Conservation (phyloP, 352 stramenopile species). For the Globisporangium iwayamae region DNA sequence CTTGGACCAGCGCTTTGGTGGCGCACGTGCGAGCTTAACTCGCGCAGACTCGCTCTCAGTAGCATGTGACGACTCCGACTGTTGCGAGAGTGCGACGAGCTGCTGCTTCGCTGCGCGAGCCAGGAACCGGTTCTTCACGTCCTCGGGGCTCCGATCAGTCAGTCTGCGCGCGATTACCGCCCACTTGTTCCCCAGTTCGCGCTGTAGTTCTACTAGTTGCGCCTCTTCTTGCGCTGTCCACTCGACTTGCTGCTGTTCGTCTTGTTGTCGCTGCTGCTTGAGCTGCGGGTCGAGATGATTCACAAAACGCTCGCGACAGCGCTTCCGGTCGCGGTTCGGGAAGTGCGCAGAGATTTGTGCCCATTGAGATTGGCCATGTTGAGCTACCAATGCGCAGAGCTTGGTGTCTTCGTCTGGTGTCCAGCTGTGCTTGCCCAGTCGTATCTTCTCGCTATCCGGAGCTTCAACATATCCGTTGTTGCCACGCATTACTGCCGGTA, state of each 20-base stretch:
- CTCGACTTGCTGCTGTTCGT: not conserved
- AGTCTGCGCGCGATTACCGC: constrained; percentile 29
- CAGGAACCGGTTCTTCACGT: constrained; percentile 54
- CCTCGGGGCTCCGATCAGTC: constrained; percentile 36
- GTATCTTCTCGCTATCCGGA: not conserved
- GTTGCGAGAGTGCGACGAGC: not conserved
- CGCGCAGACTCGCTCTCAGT: not conserved
- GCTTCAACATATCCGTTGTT: not conserved
- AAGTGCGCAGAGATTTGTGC: constrained; percentile 38
- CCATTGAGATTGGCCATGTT: constrained; percentile 33
- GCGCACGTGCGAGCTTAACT: not conserved
- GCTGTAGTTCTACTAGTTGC: constrained; percentile 32
- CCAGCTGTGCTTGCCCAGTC: constrained; percentile 28
- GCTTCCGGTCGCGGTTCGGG: constrained; percentile 48
- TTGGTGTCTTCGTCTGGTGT: constrained; percentile 41
- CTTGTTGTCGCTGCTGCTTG: not conserved
- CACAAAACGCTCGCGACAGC: constrained; percentile 68
- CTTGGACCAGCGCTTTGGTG: constrained; percentile 19
- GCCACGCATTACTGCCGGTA: not conserved
- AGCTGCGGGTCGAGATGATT: constrained; percentile 59
- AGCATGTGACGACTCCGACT: not conserved
- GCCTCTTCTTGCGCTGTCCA: constrained; percentile 55
- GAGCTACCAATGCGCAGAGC: constrained; percentile 36
- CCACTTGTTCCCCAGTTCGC: constrained; percentile 31
- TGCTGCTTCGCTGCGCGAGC: constrained; percentile 18